phyloP scores from a whole-genome alignment of 2,329 filamentous ascomycete species.

The Didymella pomorum region DNA sequence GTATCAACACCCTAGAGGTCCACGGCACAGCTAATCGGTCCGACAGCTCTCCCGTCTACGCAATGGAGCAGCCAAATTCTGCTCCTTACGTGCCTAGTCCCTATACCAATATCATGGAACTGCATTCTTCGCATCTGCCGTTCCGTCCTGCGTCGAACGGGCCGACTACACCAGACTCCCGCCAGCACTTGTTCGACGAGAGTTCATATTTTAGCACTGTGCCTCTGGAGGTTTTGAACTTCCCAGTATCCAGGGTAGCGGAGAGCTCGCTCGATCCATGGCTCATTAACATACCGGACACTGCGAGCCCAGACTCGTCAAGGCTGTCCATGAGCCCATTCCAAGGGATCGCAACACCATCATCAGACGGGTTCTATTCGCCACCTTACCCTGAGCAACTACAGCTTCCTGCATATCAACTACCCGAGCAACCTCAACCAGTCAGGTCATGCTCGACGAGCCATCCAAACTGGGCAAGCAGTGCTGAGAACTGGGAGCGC shows the following conservation, averaged over 20 bases:
- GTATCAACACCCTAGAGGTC: background rate
- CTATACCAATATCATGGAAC: constrained; percentile 19
- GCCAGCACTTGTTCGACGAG: constrained; percentile 20
- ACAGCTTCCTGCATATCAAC: constrained; percentile 7
- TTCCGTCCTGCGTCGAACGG: constrained; percentile 5
- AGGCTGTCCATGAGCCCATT: constrained; percentile 18
- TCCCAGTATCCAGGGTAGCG: constrained; percentile 13
- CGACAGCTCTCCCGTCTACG: constrained; percentile 6
- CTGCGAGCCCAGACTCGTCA: constrained; percentile 26
- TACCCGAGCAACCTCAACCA: constrained; percentile 10
- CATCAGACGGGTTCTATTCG: constrained; percentile 24
- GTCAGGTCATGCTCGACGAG: constrained; percentile 6
- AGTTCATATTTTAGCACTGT: constrained; percentile 8
- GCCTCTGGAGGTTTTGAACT: constrained; percentile 4
- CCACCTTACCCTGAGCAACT: constrained; percentile 20
- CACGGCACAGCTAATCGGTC: constrained; percentile 13
- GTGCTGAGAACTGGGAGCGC: constrained; percentile 10
- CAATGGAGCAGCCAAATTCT: constrained; percentile 22
- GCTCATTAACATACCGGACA: constrained; percentile 20
- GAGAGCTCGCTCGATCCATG: constrained; percentile 24
- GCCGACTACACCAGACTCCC: constrained; percentile 6
- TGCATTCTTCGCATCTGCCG: constrained; percentile 6
- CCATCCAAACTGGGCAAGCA: constrained; percentile 9
- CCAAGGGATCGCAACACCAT: constrained; percentile 14
- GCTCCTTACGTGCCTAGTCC: constrained; percentile 21